These are phyloP conservation scores for Fusarium decemcellulare DNA, from an alignment of 2,329 filamentous ascomycete species.

Conservation along the genomic window DNA sequence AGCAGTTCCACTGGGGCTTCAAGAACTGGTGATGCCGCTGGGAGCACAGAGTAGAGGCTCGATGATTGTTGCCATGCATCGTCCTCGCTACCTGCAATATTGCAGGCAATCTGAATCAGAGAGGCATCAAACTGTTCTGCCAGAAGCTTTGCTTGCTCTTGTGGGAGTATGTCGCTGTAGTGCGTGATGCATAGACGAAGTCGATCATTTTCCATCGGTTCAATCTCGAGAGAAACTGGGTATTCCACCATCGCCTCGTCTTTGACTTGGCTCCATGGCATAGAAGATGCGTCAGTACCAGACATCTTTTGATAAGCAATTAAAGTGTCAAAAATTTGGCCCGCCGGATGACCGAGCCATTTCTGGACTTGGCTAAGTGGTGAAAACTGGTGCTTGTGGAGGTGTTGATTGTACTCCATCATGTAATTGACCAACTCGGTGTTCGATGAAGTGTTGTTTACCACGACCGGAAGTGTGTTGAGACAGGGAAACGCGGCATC, in stretches of 20 bases:
- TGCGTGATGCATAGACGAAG: conserved; percentile 78
- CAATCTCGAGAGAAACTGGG: conserved; percentile 83
- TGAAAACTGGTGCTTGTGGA: conserved; percentile 80
- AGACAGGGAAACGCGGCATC: conserved; percentile 82
- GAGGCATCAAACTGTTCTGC: conserved; percentile 80
- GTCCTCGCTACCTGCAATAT: conserved; percentile 58
- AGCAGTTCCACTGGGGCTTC: conserved; percentile 72
- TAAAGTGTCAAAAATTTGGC: conserved; percentile 84
- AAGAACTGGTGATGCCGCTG: conserved; percentile 71
- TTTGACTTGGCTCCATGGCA: conserved; percentile 71
- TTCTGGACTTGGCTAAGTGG: conserved; percentile 81
- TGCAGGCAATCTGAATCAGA: conserved; percentile 70
- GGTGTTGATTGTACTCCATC: conserved; percentile 73
- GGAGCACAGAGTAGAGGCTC: conserved; percentile 74
- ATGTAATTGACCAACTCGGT: conserved; percentile 71
- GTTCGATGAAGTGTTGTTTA: conserved; percentile 69
- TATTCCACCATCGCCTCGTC: conserved; percentile 84
- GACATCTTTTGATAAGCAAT: conserved; percentile 83
- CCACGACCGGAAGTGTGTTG: conserved; percentile 81
- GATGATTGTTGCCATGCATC: conserved; percentile 52
- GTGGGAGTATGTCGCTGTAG: conserved; percentile 74
- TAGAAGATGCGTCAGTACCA: conserved; percentile 35
- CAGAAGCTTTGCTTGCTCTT: conserved; percentile 76
- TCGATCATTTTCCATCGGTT: conserved; percentile 63
- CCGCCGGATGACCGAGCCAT: conserved; percentile 75